Conservation (phyloP, 805 yeast genomes). For the Lachancea waltii region DNA sequence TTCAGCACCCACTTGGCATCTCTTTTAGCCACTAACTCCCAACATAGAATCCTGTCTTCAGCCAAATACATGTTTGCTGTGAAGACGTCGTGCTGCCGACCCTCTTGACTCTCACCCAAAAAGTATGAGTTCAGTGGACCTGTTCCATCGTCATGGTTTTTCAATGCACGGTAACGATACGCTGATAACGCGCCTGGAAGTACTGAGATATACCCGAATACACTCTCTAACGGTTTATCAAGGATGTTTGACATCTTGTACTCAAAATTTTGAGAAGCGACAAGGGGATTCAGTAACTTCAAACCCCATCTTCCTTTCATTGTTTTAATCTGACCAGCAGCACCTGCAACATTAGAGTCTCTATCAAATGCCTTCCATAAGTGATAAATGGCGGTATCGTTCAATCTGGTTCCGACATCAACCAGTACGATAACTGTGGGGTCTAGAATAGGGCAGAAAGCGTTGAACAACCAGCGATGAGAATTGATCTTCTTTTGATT, state of each 20-base stretch:
- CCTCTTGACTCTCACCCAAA: conserved; percentile 70
- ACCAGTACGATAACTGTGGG: conserved; percentile 85
- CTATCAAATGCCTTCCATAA: conserved; percentile 96
- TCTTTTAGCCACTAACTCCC: conserved; percentile 88
- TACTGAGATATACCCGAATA: conserved; percentile 88
- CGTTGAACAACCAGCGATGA: conserved; percentile 96
- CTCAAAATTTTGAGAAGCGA: conserved; percentile 94
- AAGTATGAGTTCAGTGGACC: conserved; percentile 89
- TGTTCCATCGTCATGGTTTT: conserved; percentile 80
- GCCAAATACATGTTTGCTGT: conserved; percentile 97
- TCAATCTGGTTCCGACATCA: conserved; percentile 98
- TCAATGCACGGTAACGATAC: conserved; percentile 80
- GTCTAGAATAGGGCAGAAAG: conserved; percentile 83
- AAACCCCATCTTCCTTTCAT: conserved; percentile 87
- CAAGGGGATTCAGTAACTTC: conserved; percentile 80
- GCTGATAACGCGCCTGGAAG: conserved; percentile 96
- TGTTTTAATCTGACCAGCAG: conserved; percentile 95
- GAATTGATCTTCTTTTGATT: conserved; percentile 93
- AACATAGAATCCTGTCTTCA: conserved; percentile 91
- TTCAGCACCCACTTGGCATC: conserved; percentile 82
- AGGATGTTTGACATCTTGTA: conserved; percentile 94
- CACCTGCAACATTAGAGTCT: conserved; percentile 97
- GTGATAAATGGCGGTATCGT: conserved; percentile 78
- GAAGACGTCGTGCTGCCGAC: conserved; percentile 66
- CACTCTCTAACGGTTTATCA: conserved; percentile 90